Percentiles rank a stretch among this genome's conserved stretches.
phyloP scores from a whole-genome alignment of 129 eudicot genomes.

The Escallonia rubra region DNA sequence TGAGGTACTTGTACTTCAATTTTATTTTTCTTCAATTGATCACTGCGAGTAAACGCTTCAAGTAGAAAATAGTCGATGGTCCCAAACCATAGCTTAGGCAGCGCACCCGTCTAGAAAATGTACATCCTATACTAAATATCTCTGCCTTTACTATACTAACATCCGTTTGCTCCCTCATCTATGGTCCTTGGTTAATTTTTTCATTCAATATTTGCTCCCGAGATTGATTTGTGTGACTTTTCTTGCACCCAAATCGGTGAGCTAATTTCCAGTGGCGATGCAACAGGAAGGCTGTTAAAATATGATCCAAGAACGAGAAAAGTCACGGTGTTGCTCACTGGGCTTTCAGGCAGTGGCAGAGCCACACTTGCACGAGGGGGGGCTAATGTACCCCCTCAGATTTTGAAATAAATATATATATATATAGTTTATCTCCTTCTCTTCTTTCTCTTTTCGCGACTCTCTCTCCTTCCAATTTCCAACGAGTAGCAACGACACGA shows the following conservation, averaged over 20 bases:
- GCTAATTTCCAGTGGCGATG: neutral
- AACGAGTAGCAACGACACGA: too few relatives aligned
- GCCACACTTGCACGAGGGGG: too few relatives aligned
- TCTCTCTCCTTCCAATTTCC: too few relatives aligned
- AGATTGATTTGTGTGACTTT: neutral
- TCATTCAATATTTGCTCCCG: neutral
- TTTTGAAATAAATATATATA: too few relatives aligned
- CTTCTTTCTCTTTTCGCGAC: too few relatives aligned
- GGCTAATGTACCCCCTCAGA: too few relatives aligned
- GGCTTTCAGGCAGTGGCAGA: too few relatives aligned
- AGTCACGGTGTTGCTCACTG: neutral
- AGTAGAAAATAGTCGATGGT: neutral
- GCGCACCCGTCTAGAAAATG: too few relatives aligned
- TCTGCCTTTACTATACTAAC: neutral
- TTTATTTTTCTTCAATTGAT: neutral
- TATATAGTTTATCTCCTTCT: too few relatives aligned
- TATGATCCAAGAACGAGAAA: neutral
- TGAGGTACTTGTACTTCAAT: constrained; percentile 2
- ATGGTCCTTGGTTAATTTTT: neutral
- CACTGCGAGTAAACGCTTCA: too few relatives aligned
- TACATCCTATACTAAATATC: neutral
- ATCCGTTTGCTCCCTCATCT: neutral
- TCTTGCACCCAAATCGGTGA: neutral
- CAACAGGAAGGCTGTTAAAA: neutral
- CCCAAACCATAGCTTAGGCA: too few relatives aligned